Conservation (phyloP, 495 filamentous ascomycete genomes). For the Podospora fimiseda region DNA sequence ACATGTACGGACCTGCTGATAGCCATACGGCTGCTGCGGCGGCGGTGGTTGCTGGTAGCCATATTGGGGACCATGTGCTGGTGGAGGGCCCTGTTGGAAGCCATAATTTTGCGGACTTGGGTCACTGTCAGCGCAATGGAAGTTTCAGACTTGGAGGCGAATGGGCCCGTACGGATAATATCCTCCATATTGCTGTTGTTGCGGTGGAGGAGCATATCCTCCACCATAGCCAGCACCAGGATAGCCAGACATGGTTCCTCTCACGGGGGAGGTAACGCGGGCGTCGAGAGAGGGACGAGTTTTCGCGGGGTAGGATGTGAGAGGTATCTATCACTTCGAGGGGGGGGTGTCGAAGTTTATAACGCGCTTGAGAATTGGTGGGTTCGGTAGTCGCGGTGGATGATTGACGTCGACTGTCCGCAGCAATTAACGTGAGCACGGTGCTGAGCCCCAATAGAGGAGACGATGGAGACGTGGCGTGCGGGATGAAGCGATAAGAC, state of each 20-base stretch:
- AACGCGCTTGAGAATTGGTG: not conserved
- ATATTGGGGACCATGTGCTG: slow-evolving; percentile 34
- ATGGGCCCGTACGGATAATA: slow-evolving; percentile 7
- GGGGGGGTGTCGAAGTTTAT: not conserved
- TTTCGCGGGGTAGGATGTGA: not conserved
- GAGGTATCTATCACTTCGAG: not conserved
- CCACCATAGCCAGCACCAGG: slow-evolving; percentile 6
- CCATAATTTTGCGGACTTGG: slow-evolving; percentile 17
- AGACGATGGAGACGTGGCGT: slow-evolving; percentile 1
- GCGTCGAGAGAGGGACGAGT: not conserved
- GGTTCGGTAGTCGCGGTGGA: not conserved
- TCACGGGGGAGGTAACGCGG: not conserved
- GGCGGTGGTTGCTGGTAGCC: slow-evolving; percentile 43
- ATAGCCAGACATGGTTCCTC: slow-evolving; percentile 6
- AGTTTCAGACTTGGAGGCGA: not conserved
- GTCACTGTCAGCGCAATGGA: not conserved
- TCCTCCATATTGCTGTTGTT: not conserved
- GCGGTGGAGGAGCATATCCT: slow-evolving; percentile 4
- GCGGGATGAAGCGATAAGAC: slow-evolving; percentile 3
- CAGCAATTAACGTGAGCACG: slow-evolving; percentile 2
- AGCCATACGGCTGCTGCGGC: slow-evolving; percentile 29
- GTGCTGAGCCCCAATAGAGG: slow-evolving; percentile 1
- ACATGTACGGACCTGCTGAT: slow-evolving; percentile 18
- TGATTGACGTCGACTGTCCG: not conserved
- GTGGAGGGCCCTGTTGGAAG: slow-evolving; percentile 20